These are phyloP conservation scores for Elsinoe perseae DNA, from an alignment of 2,329 filamentous ascomycete genomes.

Conservation along the genomic window DNA sequence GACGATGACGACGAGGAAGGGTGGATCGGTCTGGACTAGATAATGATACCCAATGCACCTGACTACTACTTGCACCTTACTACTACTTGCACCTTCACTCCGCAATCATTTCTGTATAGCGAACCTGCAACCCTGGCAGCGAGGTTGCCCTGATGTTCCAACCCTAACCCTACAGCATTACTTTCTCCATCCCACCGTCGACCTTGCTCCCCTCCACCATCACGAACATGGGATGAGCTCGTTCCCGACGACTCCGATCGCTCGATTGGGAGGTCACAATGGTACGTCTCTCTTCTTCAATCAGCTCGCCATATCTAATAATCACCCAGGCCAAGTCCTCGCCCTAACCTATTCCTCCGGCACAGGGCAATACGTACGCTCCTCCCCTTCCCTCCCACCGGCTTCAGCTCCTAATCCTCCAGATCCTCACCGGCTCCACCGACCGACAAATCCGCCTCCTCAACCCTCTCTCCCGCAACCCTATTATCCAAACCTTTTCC, in stretches of 20 bases:
- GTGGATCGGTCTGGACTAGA: conserved; percentile 48
- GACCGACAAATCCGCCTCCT: conserved; percentile 82
- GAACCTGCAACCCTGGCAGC: no score
- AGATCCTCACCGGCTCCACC: conserved; percentile 71
- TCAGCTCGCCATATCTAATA: not conserved
- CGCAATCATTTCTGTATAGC: no score
- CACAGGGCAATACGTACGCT: conserved; percentile 38
- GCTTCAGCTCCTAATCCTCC: not conserved
- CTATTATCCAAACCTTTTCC: conserved; percentile 76
- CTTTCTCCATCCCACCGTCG: not conserved
- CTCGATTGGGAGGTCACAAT: conserved; percentile 16
- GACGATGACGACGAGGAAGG: conserved; percentile 34
- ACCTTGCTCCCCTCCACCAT: not conserved
- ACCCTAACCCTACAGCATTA: conserved; percentile 8
- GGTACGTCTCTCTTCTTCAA: not conserved
- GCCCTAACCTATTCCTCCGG: conserved; percentile 45
- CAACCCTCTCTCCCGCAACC: conserved; percentile 52
- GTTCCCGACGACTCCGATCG: conserved; percentile 13
- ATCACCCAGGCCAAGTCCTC: conserved; percentile 37
- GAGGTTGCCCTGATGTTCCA: no score
- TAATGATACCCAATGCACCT: conserved; percentile 8
- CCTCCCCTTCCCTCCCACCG: not conserved
- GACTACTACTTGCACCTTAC: not conserved
- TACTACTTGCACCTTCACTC: no score
- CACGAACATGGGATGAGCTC: conserved; percentile 19